phyloP scores from a whole-genome alignment of 345 rosid genomes.

The Boechera divaricarpa region DNA sequence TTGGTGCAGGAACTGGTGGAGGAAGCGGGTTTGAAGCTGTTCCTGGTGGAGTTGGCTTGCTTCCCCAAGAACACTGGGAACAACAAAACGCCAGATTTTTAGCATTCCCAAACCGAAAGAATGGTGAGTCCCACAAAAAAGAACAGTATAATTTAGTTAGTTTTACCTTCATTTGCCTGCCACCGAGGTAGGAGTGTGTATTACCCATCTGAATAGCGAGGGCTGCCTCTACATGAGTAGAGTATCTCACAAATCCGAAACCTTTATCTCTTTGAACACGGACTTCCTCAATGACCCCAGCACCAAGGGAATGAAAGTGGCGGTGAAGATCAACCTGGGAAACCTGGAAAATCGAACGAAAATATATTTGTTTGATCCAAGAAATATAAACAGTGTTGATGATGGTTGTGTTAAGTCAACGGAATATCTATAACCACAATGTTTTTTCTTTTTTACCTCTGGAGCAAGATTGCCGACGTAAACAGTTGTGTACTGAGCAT shows the following conservation, averaged over 20 bases:
- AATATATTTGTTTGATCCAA: not conserved
- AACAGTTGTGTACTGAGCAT: slow-evolving; percentile 57
- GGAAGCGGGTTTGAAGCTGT: slow-evolving; percentile 55
- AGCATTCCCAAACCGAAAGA: slow-evolving; percentile 4
- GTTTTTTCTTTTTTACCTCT: slow-evolving; percentile 41
- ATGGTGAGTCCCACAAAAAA: not conserved
- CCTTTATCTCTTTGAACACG: slow-evolving; percentile 64
- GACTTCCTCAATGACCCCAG: slow-evolving; percentile 58
- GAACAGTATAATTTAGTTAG: not conserved
- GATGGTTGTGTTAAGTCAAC: not conserved
- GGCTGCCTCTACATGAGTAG: slow-evolving; percentile 57
- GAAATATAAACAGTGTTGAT: not conserved
- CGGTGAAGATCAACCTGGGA: slow-evolving; percentile 59
- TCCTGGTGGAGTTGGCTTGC: slow-evolving; percentile 64
- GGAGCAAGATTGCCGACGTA: slow-evolving; percentile 59
- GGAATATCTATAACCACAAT: not conserved
- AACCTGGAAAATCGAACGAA: slow-evolving; percentile 37
- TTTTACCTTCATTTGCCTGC: slow-evolving; percentile 56
- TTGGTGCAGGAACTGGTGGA: slow-evolving; percentile 42
- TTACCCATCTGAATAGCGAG: slow-evolving; percentile 56
- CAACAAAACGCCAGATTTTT: not conserved
- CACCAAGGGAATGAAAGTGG: slow-evolving; percentile 59
- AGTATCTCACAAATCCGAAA: slow-evolving; percentile 61
- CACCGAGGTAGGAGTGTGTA: slow-evolving; percentile 46
- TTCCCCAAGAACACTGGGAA: slow-evolving; percentile 62